Percentiles rank a stretch among this genome's conserved stretches.
Evolutionary conservation across 108 stramenopile genomes (phyloP).

Genomic region (Fragilaria radians): DNA sequence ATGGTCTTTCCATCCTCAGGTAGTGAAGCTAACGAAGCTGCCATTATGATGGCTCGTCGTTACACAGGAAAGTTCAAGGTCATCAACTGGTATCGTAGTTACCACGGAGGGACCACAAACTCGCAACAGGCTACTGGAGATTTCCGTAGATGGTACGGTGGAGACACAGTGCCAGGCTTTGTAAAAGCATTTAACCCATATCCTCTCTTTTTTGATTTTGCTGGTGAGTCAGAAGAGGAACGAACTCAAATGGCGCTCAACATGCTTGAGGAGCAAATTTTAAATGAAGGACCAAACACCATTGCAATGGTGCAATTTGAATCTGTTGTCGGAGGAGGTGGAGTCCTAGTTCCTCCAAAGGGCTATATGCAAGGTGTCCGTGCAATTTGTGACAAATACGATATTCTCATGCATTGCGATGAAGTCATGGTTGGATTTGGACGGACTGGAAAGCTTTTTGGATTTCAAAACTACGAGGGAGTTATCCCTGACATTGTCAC

Average conservation of each 20-base stretch:
- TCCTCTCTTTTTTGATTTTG: slow-evolving; percentile 31
- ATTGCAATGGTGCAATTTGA: slow-evolving; percentile 32
- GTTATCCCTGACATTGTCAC: slow-evolving; percentile 53
- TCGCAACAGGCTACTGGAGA: slow-evolving; percentile 38
- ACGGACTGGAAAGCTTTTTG: slow-evolving; percentile 41
- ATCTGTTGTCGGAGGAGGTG: slow-evolving; percentile 33
- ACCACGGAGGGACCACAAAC: slow-evolving; percentile 43
- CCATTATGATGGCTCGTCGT: slow-evolving; percentile 41
- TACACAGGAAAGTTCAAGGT: slow-evolving; percentile 43
- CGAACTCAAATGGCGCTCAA: slow-evolving; percentile 24
- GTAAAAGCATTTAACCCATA: slow-evolving; percentile 36
- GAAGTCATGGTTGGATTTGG: slow-evolving; percentile 58
- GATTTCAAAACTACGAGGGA: slow-evolving; percentile 44
- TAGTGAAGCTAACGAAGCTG: slow-evolving; percentile 49
- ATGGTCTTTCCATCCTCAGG: slow-evolving; percentile 40
- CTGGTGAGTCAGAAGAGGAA: slow-evolving; percentile 29
- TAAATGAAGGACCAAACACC: slow-evolving; percentile 35
- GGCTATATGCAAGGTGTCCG: slow-evolving; percentile 56
- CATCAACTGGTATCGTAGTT: slow-evolving; percentile 36
- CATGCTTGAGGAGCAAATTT: slow-evolving; percentile 44
- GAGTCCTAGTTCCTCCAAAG: slow-evolving; percentile 25
- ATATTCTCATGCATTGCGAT: slow-evolving; percentile 42
- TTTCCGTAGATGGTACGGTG: slow-evolving; percentile 37
- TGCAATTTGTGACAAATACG: slow-evolving; percentile 47
- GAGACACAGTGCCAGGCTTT: slow-evolving; percentile 29